These are phyloP conservation scores for Diaporthe longicolla DNA, from an alignment of 2,329 filamentous ascomycete species.

Conservation along the genomic window DNA sequence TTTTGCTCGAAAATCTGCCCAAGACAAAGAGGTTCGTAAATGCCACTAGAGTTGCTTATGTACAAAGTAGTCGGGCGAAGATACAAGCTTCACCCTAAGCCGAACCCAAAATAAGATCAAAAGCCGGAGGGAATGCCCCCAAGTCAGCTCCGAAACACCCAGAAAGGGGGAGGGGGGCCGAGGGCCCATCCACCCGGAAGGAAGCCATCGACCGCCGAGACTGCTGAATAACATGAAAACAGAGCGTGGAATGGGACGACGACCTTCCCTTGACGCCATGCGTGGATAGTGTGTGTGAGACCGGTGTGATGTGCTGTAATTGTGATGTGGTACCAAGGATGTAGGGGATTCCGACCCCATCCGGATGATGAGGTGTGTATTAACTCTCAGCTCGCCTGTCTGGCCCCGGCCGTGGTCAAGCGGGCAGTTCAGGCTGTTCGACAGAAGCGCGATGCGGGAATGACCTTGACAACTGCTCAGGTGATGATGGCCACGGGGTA, in stretches of 20 bases:
- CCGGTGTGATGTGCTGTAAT: neutral
- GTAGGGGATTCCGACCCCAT: neutral
- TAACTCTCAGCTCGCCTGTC: neutral
- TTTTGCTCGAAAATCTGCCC: neutral
- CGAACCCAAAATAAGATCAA: constrained; percentile 19
- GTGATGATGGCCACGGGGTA: neutral
- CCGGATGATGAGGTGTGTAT: constrained; percentile 10
- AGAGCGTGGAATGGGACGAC: constrained; percentile 17
- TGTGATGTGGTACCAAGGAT: constrained; percentile 20
- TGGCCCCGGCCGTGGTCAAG: neutral
- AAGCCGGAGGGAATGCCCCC: constrained; percentile 13
- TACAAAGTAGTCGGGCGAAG: constrained; percentile 15
- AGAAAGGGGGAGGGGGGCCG: constrained; percentile 24
- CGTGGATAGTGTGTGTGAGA: constrained; percentile 15
- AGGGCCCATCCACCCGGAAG: constrained; percentile 22
- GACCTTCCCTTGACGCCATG: constrained; percentile 29
- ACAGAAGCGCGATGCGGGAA: neutral
- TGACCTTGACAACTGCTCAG: neutral
- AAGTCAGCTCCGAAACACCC: constrained; percentile 31
- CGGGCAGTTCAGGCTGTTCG: neutral
- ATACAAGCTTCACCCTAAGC: constrained; percentile 13
- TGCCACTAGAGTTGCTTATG: constrained; percentile 30
- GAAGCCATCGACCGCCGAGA: constrained; percentile 20
- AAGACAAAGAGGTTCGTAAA: constrained; percentile 9
- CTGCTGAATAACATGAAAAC: constrained; percentile 23